phyloP scores from a whole-genome alignment of 2,329 filamentous ascomycete genomes.

The Fusarium sp. region DNA sequence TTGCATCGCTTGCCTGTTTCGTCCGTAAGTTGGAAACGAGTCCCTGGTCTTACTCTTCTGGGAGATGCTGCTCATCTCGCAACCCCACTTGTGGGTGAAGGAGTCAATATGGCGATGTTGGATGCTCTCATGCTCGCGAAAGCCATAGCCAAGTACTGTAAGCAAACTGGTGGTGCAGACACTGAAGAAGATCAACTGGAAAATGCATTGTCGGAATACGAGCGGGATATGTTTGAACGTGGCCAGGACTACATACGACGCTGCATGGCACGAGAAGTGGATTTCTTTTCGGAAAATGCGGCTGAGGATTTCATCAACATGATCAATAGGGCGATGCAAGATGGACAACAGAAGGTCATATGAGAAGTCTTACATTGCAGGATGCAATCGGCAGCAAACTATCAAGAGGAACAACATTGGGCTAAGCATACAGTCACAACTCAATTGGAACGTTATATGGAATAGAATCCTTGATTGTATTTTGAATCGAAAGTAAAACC shows the following conservation, averaged over 20 bases:
- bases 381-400: too few relatives aligned
- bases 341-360: not conserved
- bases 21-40: conserved; percentile 51
- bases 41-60: conserved; percentile 58
- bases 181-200: not conserved
- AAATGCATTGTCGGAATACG: not conserved
- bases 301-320: not conserved
- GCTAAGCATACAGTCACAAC: not conserved
- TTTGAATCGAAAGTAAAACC: conserved; percentile 22
- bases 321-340: not conserved
- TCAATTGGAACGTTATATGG: not conserved
- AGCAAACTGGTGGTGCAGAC: fast-evolving
- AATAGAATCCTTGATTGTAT: conserved; percentile 12
- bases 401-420: fast-evolving
- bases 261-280: not conserved
- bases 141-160: conserved; percentile 38
- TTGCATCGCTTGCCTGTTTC: conserved; percentile 56
- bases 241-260: not conserved
- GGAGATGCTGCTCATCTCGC: conserved; percentile 67
- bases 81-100: conserved; percentile 61
- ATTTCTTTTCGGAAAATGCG: not conserved
- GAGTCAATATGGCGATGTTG: conserved; percentile 63
- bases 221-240: not conserved
- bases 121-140: conserved; percentile 58
- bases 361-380: too few relatives aligned